Percentiles rank a stretch among this genome's conserved stretches.
These are phyloP conservation scores for Collariella sp. DNA, from an alignment of 495 filamentous ascomycete genomes.

Conservation along the genomic window DNA sequence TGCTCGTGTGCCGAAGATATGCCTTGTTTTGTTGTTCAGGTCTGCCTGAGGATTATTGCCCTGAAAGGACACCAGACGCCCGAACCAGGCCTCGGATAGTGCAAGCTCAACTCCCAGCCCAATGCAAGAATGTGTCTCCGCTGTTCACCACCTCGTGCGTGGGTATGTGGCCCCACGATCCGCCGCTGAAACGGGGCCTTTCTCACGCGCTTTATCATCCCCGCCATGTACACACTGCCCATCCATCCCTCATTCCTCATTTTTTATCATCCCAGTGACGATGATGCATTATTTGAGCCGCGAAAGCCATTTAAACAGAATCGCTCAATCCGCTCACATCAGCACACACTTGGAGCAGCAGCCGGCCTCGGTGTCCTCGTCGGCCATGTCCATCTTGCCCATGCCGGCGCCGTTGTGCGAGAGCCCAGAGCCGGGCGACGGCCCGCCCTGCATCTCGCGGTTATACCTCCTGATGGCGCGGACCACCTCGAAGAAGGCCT, in stretches of 20 bases:
- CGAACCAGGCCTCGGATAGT: too few species aligned
- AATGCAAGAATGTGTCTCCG: not conserved
- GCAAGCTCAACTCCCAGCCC: too few species aligned
- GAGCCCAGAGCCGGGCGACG: conserved; percentile 55
- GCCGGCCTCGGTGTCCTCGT: conserved; percentile 58
- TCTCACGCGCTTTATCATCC: not conserved
- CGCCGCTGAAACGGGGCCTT: not conserved
- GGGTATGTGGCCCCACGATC: not conserved
- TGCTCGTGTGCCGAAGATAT: too few species aligned
- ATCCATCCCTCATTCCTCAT: too few species aligned
- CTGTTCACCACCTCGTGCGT: too few species aligned
- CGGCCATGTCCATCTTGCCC: conserved; percentile 70
- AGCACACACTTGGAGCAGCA: conserved; percentile 84
- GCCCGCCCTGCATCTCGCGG: conserved; percentile 87
- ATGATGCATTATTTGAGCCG: too few species aligned
- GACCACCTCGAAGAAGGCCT: conserved; percentile 96
- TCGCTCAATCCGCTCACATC: conserved; percentile 65
- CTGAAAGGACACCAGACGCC: not conserved
- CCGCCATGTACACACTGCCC: not conserved
- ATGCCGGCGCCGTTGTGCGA: conserved; percentile 52
- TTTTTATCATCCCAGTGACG: not conserved
- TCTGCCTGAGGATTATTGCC: not conserved
- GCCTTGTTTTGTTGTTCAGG: too few species aligned
- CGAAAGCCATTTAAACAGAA: too few species aligned
- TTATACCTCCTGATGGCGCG: conserved; percentile 96